Percentiles rank a stretch among this genome's conserved stretches.
These are phyloP conservation scores for Pythium scleroteichum DNA, from an alignment of 352 stramenopile species.

Conservation along the genomic window DNA sequence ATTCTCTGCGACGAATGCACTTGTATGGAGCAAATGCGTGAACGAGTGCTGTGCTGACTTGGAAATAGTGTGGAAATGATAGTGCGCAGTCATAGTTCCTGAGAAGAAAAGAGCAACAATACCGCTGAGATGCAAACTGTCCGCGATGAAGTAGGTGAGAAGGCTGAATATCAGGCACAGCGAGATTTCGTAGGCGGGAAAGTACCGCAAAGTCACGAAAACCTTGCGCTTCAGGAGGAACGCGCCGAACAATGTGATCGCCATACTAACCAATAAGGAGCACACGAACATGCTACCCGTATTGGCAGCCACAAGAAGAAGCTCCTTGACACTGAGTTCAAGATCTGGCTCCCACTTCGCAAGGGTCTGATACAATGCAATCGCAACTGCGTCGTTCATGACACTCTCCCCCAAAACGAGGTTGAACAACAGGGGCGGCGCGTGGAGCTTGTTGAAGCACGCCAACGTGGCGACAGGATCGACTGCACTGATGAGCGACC, in stretches of 20 bases:
- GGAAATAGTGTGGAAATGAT: slow-evolving; percentile 87
- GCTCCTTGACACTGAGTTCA: slow-evolving; percentile 59
- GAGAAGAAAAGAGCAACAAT: slow-evolving; percentile 96
- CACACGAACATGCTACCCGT: slow-evolving; percentile 78
- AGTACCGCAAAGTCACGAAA: slow-evolving; percentile 74
- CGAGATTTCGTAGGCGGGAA: slow-evolving; percentile 86
- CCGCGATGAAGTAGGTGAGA: slow-evolving; percentile 83
- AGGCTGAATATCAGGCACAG: slow-evolving; percentile 86
- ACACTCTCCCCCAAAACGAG: slow-evolving; percentile 95
- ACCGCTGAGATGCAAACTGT: slow-evolving; percentile 81
- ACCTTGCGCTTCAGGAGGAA: slow-evolving; percentile 78
- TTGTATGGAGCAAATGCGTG: slow-evolving; percentile 81
- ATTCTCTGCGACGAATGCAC: slow-evolving; percentile 80
- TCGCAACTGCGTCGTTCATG: slow-evolving; percentile 93
- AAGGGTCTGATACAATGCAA: slow-evolving; percentile 93
- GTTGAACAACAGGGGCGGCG: slow-evolving; percentile 91
- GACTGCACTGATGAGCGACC: slow-evolving; percentile 91
- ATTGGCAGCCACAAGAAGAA: slow-evolving; percentile 64
- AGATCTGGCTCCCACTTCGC: slow-evolving; percentile 85
- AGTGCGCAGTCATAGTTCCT: slow-evolving; percentile 86
- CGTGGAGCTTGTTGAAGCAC: slow-evolving; percentile 91
- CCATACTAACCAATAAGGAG: slow-evolving; percentile 66
- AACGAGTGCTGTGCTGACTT: slow-evolving; percentile 81
- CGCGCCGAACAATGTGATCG: slow-evolving; percentile 72
- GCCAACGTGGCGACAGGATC: slow-evolving; percentile 93